phyloP scores from a whole-genome alignment of 208 protist species.

The Acanthamoeba royreba region DNA sequence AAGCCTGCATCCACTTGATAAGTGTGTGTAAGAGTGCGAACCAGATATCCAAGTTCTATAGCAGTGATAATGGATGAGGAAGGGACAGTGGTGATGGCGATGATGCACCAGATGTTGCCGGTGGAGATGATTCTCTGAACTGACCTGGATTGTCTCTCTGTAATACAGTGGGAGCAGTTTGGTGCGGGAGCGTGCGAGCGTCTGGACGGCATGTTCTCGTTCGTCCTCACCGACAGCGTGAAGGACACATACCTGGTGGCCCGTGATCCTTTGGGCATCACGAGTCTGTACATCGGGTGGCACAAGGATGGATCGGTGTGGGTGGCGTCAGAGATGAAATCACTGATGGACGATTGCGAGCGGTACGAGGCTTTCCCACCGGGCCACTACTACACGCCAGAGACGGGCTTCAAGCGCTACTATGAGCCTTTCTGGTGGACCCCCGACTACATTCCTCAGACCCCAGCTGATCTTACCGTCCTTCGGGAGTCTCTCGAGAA shows the following conservation, averaged over 20 bases:
- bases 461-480: not conserved
- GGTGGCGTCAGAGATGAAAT: slow-evolving; percentile 86
- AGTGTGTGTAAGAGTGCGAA: too few species aligned
- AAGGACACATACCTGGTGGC: slow-evolving; percentile 75
- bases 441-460: not conserved
- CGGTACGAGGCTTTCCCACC: slow-evolving; percentile 81
- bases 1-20: too few species aligned
- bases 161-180: slow-evolving; percentile 67
- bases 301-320: slow-evolving; percentile 80
- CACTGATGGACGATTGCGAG: slow-evolving; percentile 79
- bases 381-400: slow-evolving; percentile 76
- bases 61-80: not conserved
- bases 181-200: slow-evolving; percentile 66
- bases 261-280: slow-evolving; percentile 85
- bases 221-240: slow-evolving; percentile 76
- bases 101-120: not conserved
- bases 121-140: not conserved
- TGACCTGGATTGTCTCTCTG: not conserved
- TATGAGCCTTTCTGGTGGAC: slow-evolving; percentile 53
- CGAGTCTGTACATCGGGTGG: slow-evolving; percentile 66
- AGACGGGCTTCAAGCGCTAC: slow-evolving; percentile 59
- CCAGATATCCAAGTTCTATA: too few species aligned
- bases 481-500: slow-evolving; percentile 58
- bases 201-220: slow-evolving; percentile 81
- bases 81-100: not conserved